These are phyloP conservation scores for Penstemon barbatus DNA, from an alignment of 257 asterid genomes.

Conservation along the genomic window DNA sequence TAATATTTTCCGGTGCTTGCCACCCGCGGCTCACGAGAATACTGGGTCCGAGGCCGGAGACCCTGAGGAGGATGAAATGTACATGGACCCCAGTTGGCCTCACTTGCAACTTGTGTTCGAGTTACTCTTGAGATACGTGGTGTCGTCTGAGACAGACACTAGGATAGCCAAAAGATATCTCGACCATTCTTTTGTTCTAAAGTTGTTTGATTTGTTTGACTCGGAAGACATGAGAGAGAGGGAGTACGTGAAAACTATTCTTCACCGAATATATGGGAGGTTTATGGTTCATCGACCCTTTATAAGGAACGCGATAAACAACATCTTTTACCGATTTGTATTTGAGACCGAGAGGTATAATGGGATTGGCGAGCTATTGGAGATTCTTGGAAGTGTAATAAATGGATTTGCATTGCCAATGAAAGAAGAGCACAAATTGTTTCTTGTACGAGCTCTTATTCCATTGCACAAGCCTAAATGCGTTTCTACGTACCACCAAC, in stretches of 20 bases:
- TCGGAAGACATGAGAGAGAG: constrained; percentile 89
- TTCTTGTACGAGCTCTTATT: constrained; percentile 73
- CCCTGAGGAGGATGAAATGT: constrained; percentile 88
- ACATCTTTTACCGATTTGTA: constrained; percentile 69
- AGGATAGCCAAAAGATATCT: constrained; percentile 77
- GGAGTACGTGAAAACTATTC: constrained; percentile 84
- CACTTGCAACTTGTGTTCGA: constrained; percentile 85
- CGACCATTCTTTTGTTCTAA: constrained; percentile 80
- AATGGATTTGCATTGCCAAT: constrained; percentile 89
- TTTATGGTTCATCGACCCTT: constrained; percentile 93
- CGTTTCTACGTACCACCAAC: constrained; percentile 70
- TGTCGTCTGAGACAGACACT: constrained; percentile 71
- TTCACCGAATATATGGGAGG: constrained; percentile 87
- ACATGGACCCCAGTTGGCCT: constrained; percentile 79
- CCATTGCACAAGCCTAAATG: constrained; percentile 84
- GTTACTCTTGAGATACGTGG: constrained; percentile 63
- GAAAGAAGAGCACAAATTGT: constrained; percentile 93
- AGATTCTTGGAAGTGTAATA: constrained; percentile 87
- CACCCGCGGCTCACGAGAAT: constrained; percentile 69
- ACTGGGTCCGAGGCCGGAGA: constrained; percentile 59
- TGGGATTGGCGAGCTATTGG: constrained; percentile 79
- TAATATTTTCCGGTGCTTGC: constrained; percentile 76
- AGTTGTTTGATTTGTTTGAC: constrained; percentile 76
- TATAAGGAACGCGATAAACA: constrained; percentile 82
- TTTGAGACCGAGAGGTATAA: constrained; percentile 81